Percentiles rank a stretch among this genome's conserved stretches.
phyloP scores from a whole-genome alignment of 805 yeast genomes.

The Starmerella apicola region DNA sequence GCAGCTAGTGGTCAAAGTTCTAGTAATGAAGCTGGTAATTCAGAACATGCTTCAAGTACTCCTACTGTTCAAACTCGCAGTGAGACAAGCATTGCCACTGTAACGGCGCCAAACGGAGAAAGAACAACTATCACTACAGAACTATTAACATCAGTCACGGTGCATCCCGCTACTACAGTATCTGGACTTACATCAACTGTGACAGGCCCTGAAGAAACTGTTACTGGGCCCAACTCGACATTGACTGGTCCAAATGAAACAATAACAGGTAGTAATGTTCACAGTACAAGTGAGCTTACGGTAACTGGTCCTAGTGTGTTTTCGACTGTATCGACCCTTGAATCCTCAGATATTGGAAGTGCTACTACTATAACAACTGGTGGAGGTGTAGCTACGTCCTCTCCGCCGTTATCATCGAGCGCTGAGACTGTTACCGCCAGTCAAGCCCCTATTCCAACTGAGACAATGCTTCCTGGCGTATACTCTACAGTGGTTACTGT shows the following conservation, averaged over 20 bases:
- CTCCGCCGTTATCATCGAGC: too few species aligned
- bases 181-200: background rate
- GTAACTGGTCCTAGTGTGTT: background rate
- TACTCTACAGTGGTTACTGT: slow-evolving; percentile 2
- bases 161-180: background rate
- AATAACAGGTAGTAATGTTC: background rate
- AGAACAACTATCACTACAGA: background rate
- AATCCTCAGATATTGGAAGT: too few species aligned
- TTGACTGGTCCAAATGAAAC: background rate
- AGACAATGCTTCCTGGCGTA: slow-evolving; percentile 8
- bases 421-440: too few species aligned
- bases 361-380: too few species aligned
- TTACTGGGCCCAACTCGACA: background rate
- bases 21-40: background rate
- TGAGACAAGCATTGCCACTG: background rate
- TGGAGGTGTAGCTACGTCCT: too few species aligned
- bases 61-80: background rate
- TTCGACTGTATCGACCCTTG: too few species aligned
- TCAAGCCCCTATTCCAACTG: slow-evolving; percentile 4
- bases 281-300: background rate
- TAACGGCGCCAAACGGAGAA: background rate
- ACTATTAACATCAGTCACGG: background rate
- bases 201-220: background rate
- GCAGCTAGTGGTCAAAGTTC: background rate
- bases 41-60: background rate